Percentiles rank a stretch among this genome's conserved stretches.
Evolutionary conservation across 2,329 filamentous ascomycete species (phyloP).

Genomic region (Coniochaeta hoffmannii): DNA sequence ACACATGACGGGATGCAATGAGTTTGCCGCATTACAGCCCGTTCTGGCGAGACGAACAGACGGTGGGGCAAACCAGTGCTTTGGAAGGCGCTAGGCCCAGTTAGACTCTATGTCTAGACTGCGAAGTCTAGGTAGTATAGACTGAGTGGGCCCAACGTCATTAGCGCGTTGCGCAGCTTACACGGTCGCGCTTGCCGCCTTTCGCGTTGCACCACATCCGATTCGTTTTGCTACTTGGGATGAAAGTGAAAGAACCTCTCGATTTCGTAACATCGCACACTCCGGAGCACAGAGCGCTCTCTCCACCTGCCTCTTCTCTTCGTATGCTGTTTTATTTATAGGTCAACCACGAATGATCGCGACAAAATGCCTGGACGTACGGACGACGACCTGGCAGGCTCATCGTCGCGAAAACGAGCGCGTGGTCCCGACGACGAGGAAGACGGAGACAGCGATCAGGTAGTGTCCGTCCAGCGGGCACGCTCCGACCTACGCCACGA

Average conservation of each 20-base stretch:
- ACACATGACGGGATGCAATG: no score
- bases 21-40: no score
- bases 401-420: slow-evolving; percentile 33
- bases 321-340: not conserved
- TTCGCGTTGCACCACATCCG: not conserved
- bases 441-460: slow-evolving; percentile 25
- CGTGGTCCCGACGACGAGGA: slow-evolving; percentile 26
- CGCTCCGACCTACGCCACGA: slow-evolving; percentile 32
- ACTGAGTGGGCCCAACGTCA: no score
- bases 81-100: no score
- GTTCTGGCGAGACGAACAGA: no score
- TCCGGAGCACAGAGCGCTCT: no score
- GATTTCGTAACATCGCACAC: no score
- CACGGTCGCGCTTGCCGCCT: not conserved
- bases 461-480: slow-evolving; percentile 28
- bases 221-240: not conserved
- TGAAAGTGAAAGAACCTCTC: not conserved
- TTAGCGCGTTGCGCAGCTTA: not conserved
- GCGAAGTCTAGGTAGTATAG: no score
- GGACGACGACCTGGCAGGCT: slow-evolving; percentile 13
- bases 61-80: not conserved
- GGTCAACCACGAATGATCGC: not conserved
- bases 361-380: slow-evolving; percentile 21
- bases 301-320: no score
- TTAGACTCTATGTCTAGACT: no score